Evolutionary conservation across 768 basidiomycete species (phyloP).

Genomic region (Collybia sordida): DNA sequence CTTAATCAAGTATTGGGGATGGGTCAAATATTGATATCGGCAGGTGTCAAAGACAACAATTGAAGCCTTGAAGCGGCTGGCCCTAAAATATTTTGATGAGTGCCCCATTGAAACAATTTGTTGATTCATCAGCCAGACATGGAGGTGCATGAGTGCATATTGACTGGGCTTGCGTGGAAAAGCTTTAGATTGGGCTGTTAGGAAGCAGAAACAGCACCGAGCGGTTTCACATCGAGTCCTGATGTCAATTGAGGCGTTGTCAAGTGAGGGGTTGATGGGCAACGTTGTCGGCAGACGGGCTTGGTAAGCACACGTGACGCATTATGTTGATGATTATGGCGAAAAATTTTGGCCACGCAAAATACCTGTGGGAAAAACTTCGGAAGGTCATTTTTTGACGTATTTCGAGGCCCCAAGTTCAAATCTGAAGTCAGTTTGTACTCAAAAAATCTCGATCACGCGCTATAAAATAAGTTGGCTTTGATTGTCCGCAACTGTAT

Average conservation of each 20-base stretch:
- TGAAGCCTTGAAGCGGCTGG: slow-evolving; percentile 2
- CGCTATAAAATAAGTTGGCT: no score
- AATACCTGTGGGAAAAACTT: neutral
- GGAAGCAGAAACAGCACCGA: neutral
- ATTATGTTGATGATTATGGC: no score
- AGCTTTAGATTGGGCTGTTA: neutral
- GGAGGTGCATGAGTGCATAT: slow-evolving; percentile 1
- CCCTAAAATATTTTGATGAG: neutral
- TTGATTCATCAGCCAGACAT: neutral
- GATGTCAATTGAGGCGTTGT: neutral
- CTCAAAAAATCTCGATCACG: neutral
- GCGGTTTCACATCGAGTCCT: neutral
- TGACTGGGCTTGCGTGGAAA: neutral
- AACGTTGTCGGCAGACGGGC: no score
- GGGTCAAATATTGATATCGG: slow-evolving; percentile 3
- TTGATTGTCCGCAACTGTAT: neutral
- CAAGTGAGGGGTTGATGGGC: no score
- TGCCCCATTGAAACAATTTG: neutral
- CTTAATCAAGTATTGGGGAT: slow-evolving; percentile 2
- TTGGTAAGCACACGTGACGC: no score
- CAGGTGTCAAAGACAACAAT: neutral
- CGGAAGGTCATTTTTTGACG: neutral
- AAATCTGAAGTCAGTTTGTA: neutral
- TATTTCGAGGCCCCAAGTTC: neutral
- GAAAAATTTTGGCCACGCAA: neutral